These are phyloP conservation scores for Komagataea norvegica DNA, from an alignment of 1,139 yeast genomes.

Conservation along the genomic window DNA sequence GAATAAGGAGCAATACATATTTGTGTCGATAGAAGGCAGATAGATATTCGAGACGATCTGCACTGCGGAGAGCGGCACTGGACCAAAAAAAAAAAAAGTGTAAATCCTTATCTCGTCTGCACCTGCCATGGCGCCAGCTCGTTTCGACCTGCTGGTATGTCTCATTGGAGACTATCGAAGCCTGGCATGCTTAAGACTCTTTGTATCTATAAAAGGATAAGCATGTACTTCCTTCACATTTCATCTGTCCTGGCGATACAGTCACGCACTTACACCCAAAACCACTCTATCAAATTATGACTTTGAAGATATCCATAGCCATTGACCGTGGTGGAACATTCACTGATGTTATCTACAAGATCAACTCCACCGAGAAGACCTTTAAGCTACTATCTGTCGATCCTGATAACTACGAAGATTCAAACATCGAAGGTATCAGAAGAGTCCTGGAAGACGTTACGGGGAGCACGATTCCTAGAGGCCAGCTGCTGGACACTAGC, in stretches of 20 bases:
- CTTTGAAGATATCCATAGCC: conserved; percentile 30
- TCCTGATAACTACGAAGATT: conserved; percentile 79
- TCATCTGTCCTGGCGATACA: no score
- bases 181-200: no score
- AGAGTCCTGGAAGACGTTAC: conserved; percentile 61
- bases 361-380: conserved; percentile 40
- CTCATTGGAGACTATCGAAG: no score
- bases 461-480: conserved; percentile 47
- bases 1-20: no score
- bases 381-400: conserved; percentile 78
- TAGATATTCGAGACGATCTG: neutral
- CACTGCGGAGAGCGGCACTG: neutral
- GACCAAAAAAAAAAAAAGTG: neutral
- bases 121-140: conserved; percentile 6
- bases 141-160: conserved; percentile 16
- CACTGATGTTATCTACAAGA: conserved; percentile 63
- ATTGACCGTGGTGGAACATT: conserved; percentile 79
- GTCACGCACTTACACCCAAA: no score
- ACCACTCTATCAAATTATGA: conserved; percentile 12
- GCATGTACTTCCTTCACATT: no score
- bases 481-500: conserved; percentile 40
- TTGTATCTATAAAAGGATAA: conserved; percentile 1
- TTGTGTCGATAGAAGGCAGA: neutral
- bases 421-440: conserved; percentile 88
- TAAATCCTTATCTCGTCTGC: conserved; percentile 4